Conservation (phyloP, 2,329 filamentous ascomycete species). For the Fusarium cyanostomum region DNA sequence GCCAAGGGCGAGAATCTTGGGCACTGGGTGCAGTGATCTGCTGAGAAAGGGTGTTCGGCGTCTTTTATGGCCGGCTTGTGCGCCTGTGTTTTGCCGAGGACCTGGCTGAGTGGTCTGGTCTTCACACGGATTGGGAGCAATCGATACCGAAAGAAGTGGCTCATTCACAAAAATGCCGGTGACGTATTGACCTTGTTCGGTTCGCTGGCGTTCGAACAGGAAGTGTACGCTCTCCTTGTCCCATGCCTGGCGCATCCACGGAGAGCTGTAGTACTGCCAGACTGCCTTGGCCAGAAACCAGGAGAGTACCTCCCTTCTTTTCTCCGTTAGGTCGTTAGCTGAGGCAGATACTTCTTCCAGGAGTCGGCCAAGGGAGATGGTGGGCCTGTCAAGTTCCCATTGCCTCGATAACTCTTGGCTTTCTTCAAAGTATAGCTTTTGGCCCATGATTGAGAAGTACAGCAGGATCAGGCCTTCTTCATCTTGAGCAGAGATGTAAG, state of each 20-base stretch:
- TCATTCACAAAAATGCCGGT: neutral
- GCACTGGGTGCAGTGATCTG: neutral
- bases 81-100: neutral
- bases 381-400: neutral
- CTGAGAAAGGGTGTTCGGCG: neutral
- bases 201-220: neutral
- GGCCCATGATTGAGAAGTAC: neutral
- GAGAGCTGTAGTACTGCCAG: neutral
- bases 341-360: neutral
- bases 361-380: neutral
- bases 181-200: neutral
- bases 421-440: neutral
- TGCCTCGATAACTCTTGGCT: neutral
- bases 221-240: neutral
- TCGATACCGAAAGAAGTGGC: neutral
- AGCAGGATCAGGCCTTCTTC: neutral
- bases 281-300: neutral
- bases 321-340: neutral
- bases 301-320: neutral
- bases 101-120: neutral
- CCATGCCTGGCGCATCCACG: neutral
- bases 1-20: neutral
- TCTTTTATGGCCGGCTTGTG: neutral
- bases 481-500: neutral
- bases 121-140: neutral